Conservation (phyloP, 805 yeast species). For the Suhomyces vadensis region DNA sequence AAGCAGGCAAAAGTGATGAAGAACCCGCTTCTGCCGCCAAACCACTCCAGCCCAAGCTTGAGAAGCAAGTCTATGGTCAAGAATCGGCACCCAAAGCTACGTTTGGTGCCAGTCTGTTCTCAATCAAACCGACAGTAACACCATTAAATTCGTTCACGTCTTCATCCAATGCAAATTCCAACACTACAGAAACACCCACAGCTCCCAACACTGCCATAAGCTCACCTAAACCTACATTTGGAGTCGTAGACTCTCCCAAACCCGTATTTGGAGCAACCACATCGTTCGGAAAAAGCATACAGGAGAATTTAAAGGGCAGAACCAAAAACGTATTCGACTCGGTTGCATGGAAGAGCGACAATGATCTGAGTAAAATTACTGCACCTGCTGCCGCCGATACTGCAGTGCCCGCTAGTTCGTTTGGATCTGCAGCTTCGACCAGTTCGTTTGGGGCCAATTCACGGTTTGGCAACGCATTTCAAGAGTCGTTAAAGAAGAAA, state of each 20-base stretch:
- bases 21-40: neutral
- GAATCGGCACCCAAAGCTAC: constrained; percentile 11
- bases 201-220: constrained; percentile 12
- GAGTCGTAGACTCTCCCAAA: constrained; percentile 8
- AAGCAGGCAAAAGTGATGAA: neutral
- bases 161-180: neutral
- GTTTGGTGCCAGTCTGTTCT: constrained; percentile 16
- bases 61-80: neutral
- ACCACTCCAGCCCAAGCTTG: neutral
- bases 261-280: constrained; percentile 45
- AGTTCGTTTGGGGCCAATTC: constrained; percentile 48
- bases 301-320: constrained; percentile 25
- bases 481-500: constrained; percentile 49
- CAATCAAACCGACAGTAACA: constrained; percentile 11
- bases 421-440: constrained; percentile 10
- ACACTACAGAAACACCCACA: constrained; percentile 11
- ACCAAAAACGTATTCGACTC: constrained; percentile 27
- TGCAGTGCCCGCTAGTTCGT: neutral
- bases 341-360: constrained; percentile 15
- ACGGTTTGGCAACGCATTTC: constrained; percentile 55
- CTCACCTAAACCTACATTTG: constrained; percentile 11
- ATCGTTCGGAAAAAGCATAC: constrained; percentile 36
- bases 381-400: neutral
- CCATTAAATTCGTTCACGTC: constrained; percentile 12
- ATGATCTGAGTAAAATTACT: constrained; percentile 3